These are phyloP conservation scores for Raphanus hybrid DNA, from an alignment of 441 rosid species.

Conservation along the genomic window DNA sequence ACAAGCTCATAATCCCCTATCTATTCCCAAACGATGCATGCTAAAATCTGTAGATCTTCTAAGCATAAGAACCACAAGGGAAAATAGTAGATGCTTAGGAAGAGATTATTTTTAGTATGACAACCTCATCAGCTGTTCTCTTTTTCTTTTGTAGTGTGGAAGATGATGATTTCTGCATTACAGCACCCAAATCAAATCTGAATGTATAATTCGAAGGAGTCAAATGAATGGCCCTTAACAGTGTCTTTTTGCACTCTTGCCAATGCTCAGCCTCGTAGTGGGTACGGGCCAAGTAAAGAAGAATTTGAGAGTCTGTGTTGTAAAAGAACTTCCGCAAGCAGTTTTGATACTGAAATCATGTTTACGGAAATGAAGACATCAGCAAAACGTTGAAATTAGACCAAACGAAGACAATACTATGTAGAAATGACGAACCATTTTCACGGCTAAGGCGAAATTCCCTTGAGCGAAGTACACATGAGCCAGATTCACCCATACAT, in stretches of 20 bases:
- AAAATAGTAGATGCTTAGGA: slow-evolving; percentile 20
- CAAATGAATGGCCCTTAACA: slow-evolving; percentile 95
- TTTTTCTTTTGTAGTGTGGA: slow-evolving; percentile 94
- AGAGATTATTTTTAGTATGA: slow-evolving; percentile 15
- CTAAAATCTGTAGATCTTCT: neutral
- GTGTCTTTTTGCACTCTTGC: slow-evolving; percentile 99
- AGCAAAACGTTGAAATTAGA: slow-evolving; percentile 11
- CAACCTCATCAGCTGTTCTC: slow-evolving; percentile 97
- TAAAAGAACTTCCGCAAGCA: slow-evolving; percentile 92
- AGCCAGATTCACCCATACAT: slow-evolving; percentile 99
- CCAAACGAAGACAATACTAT: slow-evolving; percentile 4
- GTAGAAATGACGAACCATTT: slow-evolving; percentile 72
- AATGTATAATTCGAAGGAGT: slow-evolving; percentile 94
- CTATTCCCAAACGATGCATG: neutral
- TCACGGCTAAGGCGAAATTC: slow-evolving; percentile 92
- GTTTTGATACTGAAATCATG: slow-evolving; percentile 89
- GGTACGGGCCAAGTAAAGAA: slow-evolving; percentile 95
- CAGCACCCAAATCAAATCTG: slow-evolving; percentile 98
- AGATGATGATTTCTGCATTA: slow-evolving; percentile 98
- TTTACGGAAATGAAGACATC: slow-evolving; percentile 28
- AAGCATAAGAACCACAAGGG: slow-evolving; percentile 9
- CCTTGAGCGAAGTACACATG: slow-evolving; percentile 99
- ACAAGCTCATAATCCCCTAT: neutral
- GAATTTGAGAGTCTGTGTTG: slow-evolving; percentile 93
- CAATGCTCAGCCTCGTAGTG: slow-evolving; percentile 99